Evolutionary conservation across 1,139 yeast genomes (phyloP), one percentile per base, ranked within the genome.

Genomic region (Yamadazyma epiphylla): DNA sequence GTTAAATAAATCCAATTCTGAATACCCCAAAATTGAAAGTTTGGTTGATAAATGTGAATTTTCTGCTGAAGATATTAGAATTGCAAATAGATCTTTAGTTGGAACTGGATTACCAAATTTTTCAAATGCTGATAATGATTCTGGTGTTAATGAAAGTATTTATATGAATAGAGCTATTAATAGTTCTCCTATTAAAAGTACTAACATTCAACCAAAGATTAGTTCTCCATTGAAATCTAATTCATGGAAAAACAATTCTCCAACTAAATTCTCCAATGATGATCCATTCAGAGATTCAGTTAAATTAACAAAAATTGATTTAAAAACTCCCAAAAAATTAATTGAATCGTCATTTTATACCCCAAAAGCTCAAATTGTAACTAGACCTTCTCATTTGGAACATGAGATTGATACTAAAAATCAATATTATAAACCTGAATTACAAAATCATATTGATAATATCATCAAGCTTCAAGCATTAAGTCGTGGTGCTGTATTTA

Each of bases 71-170:
- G 95, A 87, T 38, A 65, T 91, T 19, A 64, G 71, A 30, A 64
- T 65, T 22, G 84, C 95, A 11, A 86, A 83, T 50, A 64, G 79
- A 28, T 76, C 81, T 3, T 64, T 86, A 31, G 77, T 74, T 25
- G 77, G 77, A 25, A 61, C 76, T 11, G 74, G 75, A 12, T 64
- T 81, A 33, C 87, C 87, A 6, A 80, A 80, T 43, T 82, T 82
- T 46, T 71, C 66, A 6, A 63, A 68, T 42, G 70, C 68, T 8
- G 70, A 64, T 39, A 43, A 50, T 20, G 57, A 53, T 19, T 37
- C 43, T 12, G 31, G 42, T 3, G 20, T 17, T 17, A 17, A 17
- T 17, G 51, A 50, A 24, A 45, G 49, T 22, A 45, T 48, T 24
- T 56, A 47, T 32, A 54, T 55, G 54, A 50, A 52, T 26, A 44